phyloP scores from a whole-genome alignment of 1,284 basidiomycete species.

The Lentinus polychrous region DNA sequence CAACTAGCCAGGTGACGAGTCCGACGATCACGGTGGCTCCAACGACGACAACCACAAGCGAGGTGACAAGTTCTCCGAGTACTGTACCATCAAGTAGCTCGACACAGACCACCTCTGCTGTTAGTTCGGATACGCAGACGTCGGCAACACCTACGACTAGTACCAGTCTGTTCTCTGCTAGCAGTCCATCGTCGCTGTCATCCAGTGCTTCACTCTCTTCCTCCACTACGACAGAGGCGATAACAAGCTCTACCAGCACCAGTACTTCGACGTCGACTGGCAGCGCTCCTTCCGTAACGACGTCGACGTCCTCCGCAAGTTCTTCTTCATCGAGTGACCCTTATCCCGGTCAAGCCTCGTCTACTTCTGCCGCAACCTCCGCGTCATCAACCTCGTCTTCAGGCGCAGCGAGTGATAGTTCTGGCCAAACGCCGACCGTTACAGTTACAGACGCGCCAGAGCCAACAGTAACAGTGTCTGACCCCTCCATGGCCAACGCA shows the following conservation, averaged over 20 bases:
- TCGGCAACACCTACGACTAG: too few species aligned
- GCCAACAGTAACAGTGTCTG: not conserved
- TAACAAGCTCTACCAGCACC: not conserved
- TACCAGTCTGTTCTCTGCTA: not conserved
- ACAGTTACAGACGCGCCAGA: not conserved
- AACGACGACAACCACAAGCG: not conserved
- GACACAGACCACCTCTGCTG: too few species aligned
- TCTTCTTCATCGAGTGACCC: not conserved
- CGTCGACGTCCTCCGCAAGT: not conserved
- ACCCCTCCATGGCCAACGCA: conserved; percentile 1
- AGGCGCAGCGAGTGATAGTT: not conserved
- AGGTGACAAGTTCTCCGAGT: not conserved
- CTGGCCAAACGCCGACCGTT: not conserved
- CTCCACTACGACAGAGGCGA: not conserved
- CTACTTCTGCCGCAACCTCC: not conserved
- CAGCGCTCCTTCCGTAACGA: not conserved
- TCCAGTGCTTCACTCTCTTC: not conserved
- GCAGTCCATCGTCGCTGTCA: not conserved
- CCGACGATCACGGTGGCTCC: not conserved
- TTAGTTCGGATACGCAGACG: too few species aligned
- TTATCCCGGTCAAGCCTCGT: too few species aligned
- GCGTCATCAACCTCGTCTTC: not conserved
- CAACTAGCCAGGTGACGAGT: not conserved
- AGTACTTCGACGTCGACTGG: too few species aligned
- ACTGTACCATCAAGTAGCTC: not conserved